These are phyloP conservation scores for Tetrapisispora namnaoensis DNA, from an alignment of 805 yeast species.

Conservation along the genomic window DNA sequence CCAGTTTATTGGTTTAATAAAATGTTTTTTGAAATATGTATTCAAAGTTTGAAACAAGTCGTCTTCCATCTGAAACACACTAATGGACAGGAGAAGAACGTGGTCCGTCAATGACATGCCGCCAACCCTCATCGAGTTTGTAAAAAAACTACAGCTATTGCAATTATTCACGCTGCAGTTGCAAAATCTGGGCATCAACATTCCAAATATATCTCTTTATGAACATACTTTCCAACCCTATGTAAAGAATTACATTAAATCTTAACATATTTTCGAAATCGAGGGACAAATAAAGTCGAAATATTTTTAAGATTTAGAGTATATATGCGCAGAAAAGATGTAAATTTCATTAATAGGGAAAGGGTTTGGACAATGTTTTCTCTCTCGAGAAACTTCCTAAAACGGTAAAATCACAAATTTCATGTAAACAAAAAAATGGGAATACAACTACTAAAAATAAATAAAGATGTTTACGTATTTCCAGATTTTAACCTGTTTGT, in stretches of 20 bases:
- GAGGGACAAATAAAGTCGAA: not conserved
- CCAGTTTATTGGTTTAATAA: too few species aligned
- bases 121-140: not conserved
- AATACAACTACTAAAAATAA: not conserved
- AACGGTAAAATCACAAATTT: slow-evolving; percentile 8
- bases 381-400: slow-evolving; percentile 5
- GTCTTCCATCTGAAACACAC: too few species aligned
- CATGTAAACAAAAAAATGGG: slow-evolving; percentile 2
- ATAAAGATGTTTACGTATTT: slow-evolving; percentile 1
- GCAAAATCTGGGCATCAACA: not conserved
- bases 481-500: not conserved
- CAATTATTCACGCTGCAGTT: not conserved
- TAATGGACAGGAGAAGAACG: too few species aligned
- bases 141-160: not conserved
- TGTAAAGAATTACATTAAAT: not conserved
- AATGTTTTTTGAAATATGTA: too few species aligned
- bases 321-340: not conserved
- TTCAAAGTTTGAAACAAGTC: too few species aligned
- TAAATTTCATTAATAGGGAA: not conserved
- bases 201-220: not conserved
- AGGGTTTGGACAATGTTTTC: not conserved
- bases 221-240: not conserved
- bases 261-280: not conserved
- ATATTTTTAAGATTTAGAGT: not conserved
- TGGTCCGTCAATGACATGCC: too few species aligned